These are phyloP conservation scores for Cephalotrichum gorgonifer DNA, from an alignment of 2,329 filamentous ascomycete genomes.

Conservation along the genomic window DNA sequence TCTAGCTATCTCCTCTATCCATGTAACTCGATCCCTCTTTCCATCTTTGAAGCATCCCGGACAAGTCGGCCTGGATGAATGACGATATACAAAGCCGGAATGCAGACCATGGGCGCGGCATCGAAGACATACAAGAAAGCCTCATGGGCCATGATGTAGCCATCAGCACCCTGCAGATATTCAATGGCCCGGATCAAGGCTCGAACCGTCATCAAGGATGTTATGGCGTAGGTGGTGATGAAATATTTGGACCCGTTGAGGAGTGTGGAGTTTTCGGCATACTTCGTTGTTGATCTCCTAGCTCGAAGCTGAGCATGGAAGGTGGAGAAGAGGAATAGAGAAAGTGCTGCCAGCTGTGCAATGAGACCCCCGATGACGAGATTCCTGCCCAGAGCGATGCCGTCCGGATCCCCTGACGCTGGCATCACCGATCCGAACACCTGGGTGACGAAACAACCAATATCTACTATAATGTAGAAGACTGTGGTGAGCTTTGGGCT, in stretches of 20 bases:
- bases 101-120: conserved; percentile 21
- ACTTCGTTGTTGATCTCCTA: conserved; percentile 9
- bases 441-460: conserved; percentile 29
- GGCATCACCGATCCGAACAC: conserved; percentile 15
- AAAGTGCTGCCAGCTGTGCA: conserved; percentile 45
- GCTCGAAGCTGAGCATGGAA: conserved; percentile 31
- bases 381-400: conserved; percentile 26
- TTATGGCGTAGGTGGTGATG: conserved; percentile 14
- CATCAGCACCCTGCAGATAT: conserved; percentile 24
- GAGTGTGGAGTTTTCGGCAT: conserved; percentile 10
- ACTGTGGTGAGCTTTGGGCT: conserved; percentile 32
- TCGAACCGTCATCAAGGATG: conserved; percentile 26
- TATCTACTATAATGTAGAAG: conserved; percentile 38
- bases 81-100: neutral
- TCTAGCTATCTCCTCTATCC: no score
- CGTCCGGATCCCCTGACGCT: conserved; percentile 13
- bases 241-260: conserved; percentile 21
- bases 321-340: conserved; percentile 38
- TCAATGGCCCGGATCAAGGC: conserved; percentile 31
- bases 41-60: no score
- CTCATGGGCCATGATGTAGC: conserved; percentile 22
- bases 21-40: no score
- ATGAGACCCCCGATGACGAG: conserved; percentile 41
- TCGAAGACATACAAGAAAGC: conserved; percentile 26
- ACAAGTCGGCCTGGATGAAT: neutral